Percentiles rank a stretch among this genome's conserved stretches.
Conservation (phyloP, 2,329 filamentous ascomycete species). For the Ophiostoma australiae region DNA sequence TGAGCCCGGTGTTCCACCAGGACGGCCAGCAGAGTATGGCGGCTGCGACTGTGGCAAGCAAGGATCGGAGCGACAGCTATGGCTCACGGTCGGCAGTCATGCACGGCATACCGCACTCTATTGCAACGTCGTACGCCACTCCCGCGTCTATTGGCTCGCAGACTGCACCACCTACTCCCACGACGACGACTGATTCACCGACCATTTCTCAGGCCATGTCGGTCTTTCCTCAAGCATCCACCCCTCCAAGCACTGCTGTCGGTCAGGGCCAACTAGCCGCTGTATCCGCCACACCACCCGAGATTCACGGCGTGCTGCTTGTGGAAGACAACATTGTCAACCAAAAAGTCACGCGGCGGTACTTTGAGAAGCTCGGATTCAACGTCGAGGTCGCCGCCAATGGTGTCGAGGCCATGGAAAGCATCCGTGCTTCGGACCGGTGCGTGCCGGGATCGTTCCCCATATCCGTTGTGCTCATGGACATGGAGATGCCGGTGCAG, state of each 20-base stretch:
- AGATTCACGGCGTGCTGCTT: conserved; percentile 45
- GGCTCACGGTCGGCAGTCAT: not conserved
- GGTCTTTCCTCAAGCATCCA: not conserved
- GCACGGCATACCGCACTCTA: not conserved
- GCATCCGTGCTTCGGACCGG: conserved; percentile 36
- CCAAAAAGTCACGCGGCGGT: conserved; percentile 51
- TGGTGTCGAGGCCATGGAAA: conserved; percentile 52
- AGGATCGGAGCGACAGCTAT: not conserved
- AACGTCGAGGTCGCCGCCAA: conserved; percentile 52
- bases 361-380: conserved; percentile 48
- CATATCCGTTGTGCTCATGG: conserved; percentile 65
- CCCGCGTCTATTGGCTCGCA: not conserved
- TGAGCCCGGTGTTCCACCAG: not conserved
- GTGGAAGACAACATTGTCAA: conserved; percentile 60
- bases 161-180: not conserved
- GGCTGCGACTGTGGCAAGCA: not conserved
- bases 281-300: conserved; percentile 22
- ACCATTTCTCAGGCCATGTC: not conserved
- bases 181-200: not conserved
- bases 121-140: not conserved
- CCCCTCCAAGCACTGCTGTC: not conserved
- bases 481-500: conserved; percentile 71
- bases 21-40: not conserved
- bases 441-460: conserved; percentile 32
- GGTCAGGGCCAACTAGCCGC: conserved; percentile 16